Evolutionary conservation across 805 yeast genomes (phyloP).

Genomic region (Wickerhamomyces chambardii): DNA sequence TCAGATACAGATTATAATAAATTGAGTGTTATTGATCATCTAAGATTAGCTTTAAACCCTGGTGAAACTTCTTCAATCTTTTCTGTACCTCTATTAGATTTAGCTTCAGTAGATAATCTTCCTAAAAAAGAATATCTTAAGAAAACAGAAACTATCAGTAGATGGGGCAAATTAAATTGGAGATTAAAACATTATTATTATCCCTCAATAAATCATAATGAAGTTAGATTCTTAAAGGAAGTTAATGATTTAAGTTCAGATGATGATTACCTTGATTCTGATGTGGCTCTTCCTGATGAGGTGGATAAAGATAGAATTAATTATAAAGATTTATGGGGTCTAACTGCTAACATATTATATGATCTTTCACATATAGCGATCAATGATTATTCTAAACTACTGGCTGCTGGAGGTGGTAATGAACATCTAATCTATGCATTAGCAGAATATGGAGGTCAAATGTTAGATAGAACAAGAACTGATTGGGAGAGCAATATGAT

Average conservation of each 20-base stretch:
- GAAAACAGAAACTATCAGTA: constrained; percentile 24
- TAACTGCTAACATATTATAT: constrained; percentile 72
- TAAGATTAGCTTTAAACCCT: constrained; percentile 49
- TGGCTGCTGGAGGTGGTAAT: constrained; percentile 41
- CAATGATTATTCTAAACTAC: no score
- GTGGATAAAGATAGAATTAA: constrained; percentile 14
- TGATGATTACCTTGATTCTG: no score
- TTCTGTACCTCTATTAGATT: constrained; percentile 60
- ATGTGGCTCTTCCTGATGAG: no score
- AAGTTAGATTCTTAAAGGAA: constrained; percentile 54
- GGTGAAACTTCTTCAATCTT: constrained; percentile 71
- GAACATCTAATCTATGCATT: constrained; percentile 57
- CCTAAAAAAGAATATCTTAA: constrained; percentile 22
- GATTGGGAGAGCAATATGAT: constrained; percentile 49
- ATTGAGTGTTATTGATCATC: constrained; percentile 22
- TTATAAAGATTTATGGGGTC: constrained; percentile 73
- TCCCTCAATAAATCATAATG: constrained; percentile 42
- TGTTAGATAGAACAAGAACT: constrained; percentile 37
- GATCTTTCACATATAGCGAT: constrained; percentile 53
- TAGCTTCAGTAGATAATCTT: constrained; percentile 20
- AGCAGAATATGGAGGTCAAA: constrained; percentile 44
- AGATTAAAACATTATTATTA: constrained; percentile 52
- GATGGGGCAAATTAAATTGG: constrained; percentile 75
- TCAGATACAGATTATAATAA: constrained; percentile 13
- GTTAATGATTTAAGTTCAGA: constrained; percentile 15